These are phyloP conservation scores for Immersiporthe knoxdaviesiana DNA, from an alignment of 2,329 filamentous ascomycete genomes.

Conservation along the genomic window DNA sequence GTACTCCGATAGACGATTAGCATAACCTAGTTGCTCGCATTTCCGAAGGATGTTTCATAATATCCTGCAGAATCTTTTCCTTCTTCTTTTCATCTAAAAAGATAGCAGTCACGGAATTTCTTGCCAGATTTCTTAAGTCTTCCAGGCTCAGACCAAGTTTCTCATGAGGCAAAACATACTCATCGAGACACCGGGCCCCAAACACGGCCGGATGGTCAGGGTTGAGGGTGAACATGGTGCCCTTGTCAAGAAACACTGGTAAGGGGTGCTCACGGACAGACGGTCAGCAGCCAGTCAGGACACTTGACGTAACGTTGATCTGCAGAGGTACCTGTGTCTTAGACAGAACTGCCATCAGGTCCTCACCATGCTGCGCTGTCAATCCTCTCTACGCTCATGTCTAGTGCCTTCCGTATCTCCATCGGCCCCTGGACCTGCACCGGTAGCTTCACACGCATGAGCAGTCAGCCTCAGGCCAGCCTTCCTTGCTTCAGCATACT, in stretches of 20 bases:
- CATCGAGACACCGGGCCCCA: slow-evolving; percentile 27
- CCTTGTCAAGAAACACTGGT: slow-evolving; percentile 14
- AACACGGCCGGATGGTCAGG: slow-evolving; percentile 32
- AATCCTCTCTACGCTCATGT: slow-evolving; percentile 29
- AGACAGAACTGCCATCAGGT: slow-evolving; percentile 23
- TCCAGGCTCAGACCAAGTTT: slow-evolving; percentile 23
- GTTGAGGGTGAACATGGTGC: slow-evolving; percentile 23
- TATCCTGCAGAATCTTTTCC: not conserved
- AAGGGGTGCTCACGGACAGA: slow-evolving; percentile 28
- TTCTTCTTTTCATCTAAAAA: slow-evolving; percentile 16
- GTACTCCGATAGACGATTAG: too few relatives aligned
- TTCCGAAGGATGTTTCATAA: slow-evolving; percentile 1
- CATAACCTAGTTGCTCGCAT: too few relatives aligned
- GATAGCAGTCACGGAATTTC: slow-evolving; percentile 20
- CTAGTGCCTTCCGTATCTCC: slow-evolving; percentile 28
- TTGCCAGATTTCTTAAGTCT: slow-evolving; percentile 19
- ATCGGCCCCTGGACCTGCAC: slow-evolving; percentile 24
- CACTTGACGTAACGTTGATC: slow-evolving; percentile 30
- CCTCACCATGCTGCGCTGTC: slow-evolving; percentile 27
- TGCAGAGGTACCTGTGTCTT: slow-evolving; percentile 24
- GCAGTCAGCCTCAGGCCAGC: slow-evolving; percentile 29
- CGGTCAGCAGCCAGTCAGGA: slow-evolving; percentile 27
- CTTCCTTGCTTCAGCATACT: slow-evolving; percentile 24
- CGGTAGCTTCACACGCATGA: slow-evolving; percentile 31
- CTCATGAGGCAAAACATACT: slow-evolving; percentile 29